Base-by-base conservation (phyloP, 768 basidiomycete species). In the Psilocybe cyanescens region DNA sequence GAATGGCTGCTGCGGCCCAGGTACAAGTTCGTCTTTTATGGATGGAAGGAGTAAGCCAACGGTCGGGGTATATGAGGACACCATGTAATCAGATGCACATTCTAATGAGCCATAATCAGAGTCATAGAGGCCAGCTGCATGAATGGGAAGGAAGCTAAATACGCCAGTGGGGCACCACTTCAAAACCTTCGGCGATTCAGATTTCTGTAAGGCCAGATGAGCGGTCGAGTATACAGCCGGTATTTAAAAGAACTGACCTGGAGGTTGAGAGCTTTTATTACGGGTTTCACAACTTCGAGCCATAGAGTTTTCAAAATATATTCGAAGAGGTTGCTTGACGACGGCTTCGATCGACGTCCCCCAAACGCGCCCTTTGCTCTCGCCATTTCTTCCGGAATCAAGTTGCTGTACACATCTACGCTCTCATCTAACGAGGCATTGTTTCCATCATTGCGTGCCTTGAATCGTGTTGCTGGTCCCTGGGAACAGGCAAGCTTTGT, bases 71-170 rank as follows among this genome's bases (percentile, higher is more conserved):
- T 72, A 71, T 9, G 72, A 72, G n/a, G 68, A 74, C 24, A 70
- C 55, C 16, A 67, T 53, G 56, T 64, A 68, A 35, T 73, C 66
- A 8, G 65, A 65, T 17, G 41, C n/a, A 1, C 41, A 64, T 58
- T 55, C 59, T 63, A 16, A 49, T 59, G 5, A 29, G 1, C 35
- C 41, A n/a, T 33, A 11, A 56, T 54, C 54, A 48, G n/a, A 1
- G 0, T 51, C 16, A 37, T 78, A 79, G 3, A 67, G 66, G 2
- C 74, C 72, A 35, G 80, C 79, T 1, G 77, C 78, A 14, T 80
- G 80, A 7, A 81, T 69, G 4, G 79, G 79, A 41, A 80, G 58
- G 24, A 75, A 72, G 5, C 73, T 46, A 61, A 81, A 77, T 16
- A 46, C 61, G 4, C 72, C 69, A 3, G 72, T 69, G 7, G 69